Conservation (phyloP, 73 alveolate species). For the Paraurostyla sp. region DNA sequence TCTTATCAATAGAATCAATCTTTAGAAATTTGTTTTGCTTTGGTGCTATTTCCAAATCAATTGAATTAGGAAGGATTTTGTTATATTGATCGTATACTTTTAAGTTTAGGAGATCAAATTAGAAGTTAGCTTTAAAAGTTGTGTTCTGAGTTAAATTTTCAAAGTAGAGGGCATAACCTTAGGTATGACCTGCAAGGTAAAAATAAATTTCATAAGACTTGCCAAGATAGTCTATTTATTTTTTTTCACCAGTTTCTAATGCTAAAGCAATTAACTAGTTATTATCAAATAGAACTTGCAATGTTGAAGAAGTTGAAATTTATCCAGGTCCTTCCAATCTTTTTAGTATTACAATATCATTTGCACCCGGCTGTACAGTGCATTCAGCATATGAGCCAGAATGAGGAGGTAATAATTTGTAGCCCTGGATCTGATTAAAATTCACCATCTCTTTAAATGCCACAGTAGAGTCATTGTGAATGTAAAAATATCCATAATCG, state of each 20-base stretch:
- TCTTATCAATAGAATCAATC: conserved; percentile 25
- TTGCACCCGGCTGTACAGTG: conserved; percentile 6
- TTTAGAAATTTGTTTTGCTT: not conserved
- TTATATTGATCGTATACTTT: not conserved
- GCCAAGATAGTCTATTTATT: not conserved
- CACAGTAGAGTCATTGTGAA: conserved; percentile 25
- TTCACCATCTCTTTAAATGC: conserved; percentile 4
- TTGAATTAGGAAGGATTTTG: not conserved
- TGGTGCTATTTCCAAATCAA: not conserved
- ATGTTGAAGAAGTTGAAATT: conserved; percentile 20
- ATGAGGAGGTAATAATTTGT: conserved; percentile 10
- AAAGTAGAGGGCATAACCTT: conserved; percentile 1
- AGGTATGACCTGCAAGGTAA: not conserved
- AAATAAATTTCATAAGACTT: not conserved
- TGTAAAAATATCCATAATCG: conserved; percentile 29
- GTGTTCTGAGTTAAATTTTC: conserved; percentile 13
- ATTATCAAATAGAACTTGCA: not conserved
- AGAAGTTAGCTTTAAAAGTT: not conserved
- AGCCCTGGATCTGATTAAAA: not conserved
- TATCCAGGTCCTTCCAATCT: not conserved
- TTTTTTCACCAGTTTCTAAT: not conserved
- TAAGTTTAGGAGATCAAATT: not conserved
- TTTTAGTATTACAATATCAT: not conserved
- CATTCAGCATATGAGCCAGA: not conserved
- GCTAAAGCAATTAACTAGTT: conserved; percentile 18